Base-by-base conservation (phyloP, 1,284 basidiomycete genomes). In the Malassezia equina region DNA sequence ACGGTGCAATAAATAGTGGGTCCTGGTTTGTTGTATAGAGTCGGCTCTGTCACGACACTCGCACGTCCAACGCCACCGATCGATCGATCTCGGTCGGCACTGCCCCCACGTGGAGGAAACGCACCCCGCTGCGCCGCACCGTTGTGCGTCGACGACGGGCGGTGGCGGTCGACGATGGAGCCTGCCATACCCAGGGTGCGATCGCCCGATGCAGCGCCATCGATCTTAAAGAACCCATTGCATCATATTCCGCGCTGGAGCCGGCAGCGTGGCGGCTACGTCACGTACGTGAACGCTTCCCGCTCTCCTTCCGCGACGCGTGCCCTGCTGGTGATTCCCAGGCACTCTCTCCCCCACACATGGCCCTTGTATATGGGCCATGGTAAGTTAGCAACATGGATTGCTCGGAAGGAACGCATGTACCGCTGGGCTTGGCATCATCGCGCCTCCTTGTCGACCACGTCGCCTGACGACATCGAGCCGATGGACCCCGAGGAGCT, bases 401-500 rank as follows among this genome's bases (percentile, higher is more conserved):
- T 12, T 23, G n/a, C 2, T 3, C 34, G 15, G 39, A 13, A 11
- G 21, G 25, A 5, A 27, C 39, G 29, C 21, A 19, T 33, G 32
- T 3, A n/a, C 32, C 32, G 13, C 32, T 33, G 36, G 36, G 11
- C 9, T 9, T 39, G 7, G 36, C 19, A 21, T 21, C 19, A 21
- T 8, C 19, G 36, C n/a, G 4, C 32, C 32, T 19, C n/a, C 17
- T 9, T n/a, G 19, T 4, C 19, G 36, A 9, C 36, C 3, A 5
- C n/a, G 8, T n/a, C 7, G 19, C 19, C 36, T 13, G 39, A 34
- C 40, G 46, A 41, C 11, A 24, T 31, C 7, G 63, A 65, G 45
- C 61, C 53, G 15, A 61, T 73, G 58, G 71, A 71, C 39, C 63
- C 69, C 1, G 69, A 70, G 36, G 71, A 73, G 43, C 63, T 73